phyloP scores from a whole-genome alignment of 176 grass and related monocot species.

The Ensete glaucum region DNA sequence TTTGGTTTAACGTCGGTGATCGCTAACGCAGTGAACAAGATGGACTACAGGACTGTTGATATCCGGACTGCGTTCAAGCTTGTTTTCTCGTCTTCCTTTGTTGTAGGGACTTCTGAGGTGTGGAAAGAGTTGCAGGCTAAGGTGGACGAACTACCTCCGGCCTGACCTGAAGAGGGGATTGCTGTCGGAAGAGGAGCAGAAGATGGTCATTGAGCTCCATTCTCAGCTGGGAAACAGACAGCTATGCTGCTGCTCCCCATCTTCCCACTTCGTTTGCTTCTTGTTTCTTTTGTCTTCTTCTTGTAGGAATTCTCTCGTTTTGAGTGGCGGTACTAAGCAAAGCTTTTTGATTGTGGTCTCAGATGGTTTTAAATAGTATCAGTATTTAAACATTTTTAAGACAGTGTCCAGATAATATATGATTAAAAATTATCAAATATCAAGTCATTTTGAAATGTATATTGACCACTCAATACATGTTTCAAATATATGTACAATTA shows the following conservation, averaged over 20 bases:
- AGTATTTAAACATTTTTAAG: too few relatives aligned
- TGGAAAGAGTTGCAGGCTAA: slow-evolving; percentile 8
- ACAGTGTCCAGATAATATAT: too few relatives aligned
- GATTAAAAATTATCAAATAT: too few relatives aligned
- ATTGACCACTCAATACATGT: too few relatives aligned
- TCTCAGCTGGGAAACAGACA: slow-evolving; percentile 15
- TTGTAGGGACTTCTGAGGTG: slow-evolving; percentile 7
- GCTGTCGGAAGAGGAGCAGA: slow-evolving; percentile 2
- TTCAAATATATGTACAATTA: too few relatives aligned
- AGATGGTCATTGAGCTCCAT: slow-evolving; percentile 12
- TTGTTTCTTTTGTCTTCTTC: background rate
- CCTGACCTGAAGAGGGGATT: slow-evolving; percentile 6
- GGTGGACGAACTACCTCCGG: slow-evolving; percentile 12
- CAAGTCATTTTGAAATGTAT: too few relatives aligned
- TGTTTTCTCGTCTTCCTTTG: background rate
- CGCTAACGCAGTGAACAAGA: too few relatives aligned
- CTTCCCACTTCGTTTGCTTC: background rate
- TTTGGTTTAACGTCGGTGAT: background rate
- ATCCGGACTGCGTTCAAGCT: too few relatives aligned
- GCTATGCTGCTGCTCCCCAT: too few relatives aligned
- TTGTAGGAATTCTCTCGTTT: background rate
- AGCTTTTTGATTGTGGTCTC: background rate
- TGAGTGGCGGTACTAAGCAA: background rate
- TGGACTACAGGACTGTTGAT: too few relatives aligned
- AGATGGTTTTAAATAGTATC: too few relatives aligned